A percentile compares a stretch with the other conserved stretches of the same genome.
Conservation (phyloP, 768 basidiomycete species). For the Xerocomellus chrysenteron region DNA sequence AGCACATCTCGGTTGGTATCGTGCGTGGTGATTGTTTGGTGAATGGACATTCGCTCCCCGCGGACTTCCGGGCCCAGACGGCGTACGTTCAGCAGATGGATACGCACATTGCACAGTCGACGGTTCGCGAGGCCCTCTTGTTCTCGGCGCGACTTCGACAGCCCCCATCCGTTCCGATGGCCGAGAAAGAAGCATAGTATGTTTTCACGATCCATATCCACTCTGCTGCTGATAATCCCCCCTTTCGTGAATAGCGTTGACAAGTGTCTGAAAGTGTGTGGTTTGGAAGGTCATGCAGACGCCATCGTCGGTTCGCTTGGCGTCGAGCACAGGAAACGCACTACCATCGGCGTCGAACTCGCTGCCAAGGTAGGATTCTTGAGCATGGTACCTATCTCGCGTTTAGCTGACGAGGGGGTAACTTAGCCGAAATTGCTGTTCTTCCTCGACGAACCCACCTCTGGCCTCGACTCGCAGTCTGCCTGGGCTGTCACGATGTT, state of each 20-base stretch:
- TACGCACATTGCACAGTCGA: conserved; percentile 70
- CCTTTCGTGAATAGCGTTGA: conserved; percentile 40
- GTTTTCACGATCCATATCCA: conserved; percentile 22
- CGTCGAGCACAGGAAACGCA: conserved; percentile 52
- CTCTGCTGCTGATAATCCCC: not conserved
- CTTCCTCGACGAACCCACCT: conserved; percentile 63
- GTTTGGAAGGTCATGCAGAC: conserved; percentile 58
- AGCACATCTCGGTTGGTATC: conserved; percentile 47
- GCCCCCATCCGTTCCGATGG: conserved; percentile 56
- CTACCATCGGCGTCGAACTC: conserved; percentile 61
- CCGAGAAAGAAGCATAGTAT: conserved; percentile 80
- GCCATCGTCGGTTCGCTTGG: conserved; percentile 59
- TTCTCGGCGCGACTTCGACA: conserved; percentile 83
- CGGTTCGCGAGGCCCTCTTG: conserved; percentile 77
- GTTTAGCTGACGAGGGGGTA: not conserved
- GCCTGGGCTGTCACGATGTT: conserved; percentile 51
- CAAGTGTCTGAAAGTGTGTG: conserved; percentile 63
- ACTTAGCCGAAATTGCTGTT: conserved; percentile 44
- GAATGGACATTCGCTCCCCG: conserved; percentile 51
- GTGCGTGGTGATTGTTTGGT: conserved; percentile 53
- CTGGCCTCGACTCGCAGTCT: conserved; percentile 52
- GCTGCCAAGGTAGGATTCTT: conserved; percentile 47
- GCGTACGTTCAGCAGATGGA: conserved; percentile 67
- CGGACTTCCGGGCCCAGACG: conserved; percentile 65
- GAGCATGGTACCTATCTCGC: not conserved